These are phyloP conservation scores for Inonotus obliquus DNA, from an alignment of 1,284 basidiomycete genomes.

Conservation along the genomic window DNA sequence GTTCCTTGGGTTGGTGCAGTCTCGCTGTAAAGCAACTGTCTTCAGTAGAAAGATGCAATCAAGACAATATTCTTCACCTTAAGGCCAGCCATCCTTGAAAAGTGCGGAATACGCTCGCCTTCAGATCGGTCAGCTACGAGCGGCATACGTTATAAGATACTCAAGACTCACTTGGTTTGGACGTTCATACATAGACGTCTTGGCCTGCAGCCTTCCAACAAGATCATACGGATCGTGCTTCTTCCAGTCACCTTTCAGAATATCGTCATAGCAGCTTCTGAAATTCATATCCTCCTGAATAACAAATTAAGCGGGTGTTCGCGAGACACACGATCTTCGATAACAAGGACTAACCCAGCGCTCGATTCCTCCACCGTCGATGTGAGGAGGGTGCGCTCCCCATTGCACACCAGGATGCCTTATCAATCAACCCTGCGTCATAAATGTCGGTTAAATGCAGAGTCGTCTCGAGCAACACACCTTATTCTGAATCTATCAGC, in stretches of 20 bases:
- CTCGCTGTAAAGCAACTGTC: slow-evolving; percentile 36
- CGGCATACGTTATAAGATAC: neutral
- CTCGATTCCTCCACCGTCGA: slow-evolving; percentile 81
- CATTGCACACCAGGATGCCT: slow-evolving; percentile 71
- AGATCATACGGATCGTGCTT: slow-evolving; percentile 70
- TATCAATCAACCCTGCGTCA: neutral
- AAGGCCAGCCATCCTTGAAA: slow-evolving; percentile 78
- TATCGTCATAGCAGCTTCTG: slow-evolving; percentile 60
- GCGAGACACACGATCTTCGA: neutral
- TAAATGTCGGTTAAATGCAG: neutral
- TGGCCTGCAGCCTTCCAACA: slow-evolving; percentile 54
- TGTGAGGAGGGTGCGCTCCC: slow-evolving; percentile 67
- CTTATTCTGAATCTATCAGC: slow-evolving; percentile 79
- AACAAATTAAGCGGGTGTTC: neutral
- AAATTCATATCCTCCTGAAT: slow-evolving; percentile 60
- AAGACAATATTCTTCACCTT: slow-evolving; percentile 35
- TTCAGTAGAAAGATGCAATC: neutral
- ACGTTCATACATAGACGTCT: slow-evolving; percentile 57
- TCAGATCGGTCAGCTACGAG: neutral
- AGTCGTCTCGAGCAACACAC: neutral
- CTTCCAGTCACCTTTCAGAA: slow-evolving; percentile 66
- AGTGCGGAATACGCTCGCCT: slow-evolving; percentile 70
- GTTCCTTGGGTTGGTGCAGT: slow-evolving; percentile 78
- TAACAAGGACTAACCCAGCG: slow-evolving; percentile 46
- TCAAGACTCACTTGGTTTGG: slow-evolving; percentile 43